phyloP scores from a whole-genome alignment of 2,329 filamentous ascomycete genomes.

The Paecilomyces sp. region DNA sequence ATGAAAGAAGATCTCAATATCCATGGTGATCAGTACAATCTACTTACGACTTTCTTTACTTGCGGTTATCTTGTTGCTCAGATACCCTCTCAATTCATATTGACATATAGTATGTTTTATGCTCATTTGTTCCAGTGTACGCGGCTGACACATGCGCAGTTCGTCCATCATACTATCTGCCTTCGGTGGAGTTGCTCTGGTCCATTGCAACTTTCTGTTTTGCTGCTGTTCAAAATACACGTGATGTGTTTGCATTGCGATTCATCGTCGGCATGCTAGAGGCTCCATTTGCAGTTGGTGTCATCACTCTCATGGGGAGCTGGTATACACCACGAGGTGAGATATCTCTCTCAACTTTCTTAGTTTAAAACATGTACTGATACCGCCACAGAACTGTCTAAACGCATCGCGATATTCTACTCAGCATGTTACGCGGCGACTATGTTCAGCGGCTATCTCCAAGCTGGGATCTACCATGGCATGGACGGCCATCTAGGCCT shows the following conservation, averaged over 20 bases:
- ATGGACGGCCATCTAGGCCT: slow-evolving; percentile 11
- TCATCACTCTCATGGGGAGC: slow-evolving; percentile 14
- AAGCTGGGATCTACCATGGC: slow-evolving; percentile 13
- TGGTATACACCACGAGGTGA: slow-evolving; percentile 8
- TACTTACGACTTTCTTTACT: not conserved
- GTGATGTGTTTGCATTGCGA: slow-evolving; percentile 14
- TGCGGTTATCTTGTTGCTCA: not conserved
- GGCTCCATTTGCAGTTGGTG: slow-evolving; percentile 12
- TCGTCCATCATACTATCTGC: slow-evolving; percentile 12
- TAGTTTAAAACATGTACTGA: not conserved
- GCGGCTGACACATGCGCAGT: slow-evolving; percentile 2
- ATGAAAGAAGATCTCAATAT: slow-evolving; percentile 1
- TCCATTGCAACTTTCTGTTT: slow-evolving; percentile 14
- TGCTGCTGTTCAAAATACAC: slow-evolving; percentile 15
- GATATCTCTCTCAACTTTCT: not conserved
- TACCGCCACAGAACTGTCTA: slow-evolving; percentile 10
- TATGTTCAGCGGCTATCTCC: slow-evolving; percentile 16
- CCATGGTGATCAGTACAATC: not conserved
- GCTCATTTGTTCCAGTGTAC: not conserved
- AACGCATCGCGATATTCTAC: slow-evolving; percentile 16
- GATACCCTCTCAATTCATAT: not conserved
- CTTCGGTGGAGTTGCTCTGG: slow-evolving; percentile 13
- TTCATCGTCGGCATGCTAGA: slow-evolving; percentile 15
- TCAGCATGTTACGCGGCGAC: slow-evolving; percentile 11
- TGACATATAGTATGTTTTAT: not conserved